Evolutionary conservation across 495 filamentous ascomycete genomes (phyloP), one percentile per base, ranked within the genome.

Genomic region (Hypomontagnella submonticulosa): DNA sequence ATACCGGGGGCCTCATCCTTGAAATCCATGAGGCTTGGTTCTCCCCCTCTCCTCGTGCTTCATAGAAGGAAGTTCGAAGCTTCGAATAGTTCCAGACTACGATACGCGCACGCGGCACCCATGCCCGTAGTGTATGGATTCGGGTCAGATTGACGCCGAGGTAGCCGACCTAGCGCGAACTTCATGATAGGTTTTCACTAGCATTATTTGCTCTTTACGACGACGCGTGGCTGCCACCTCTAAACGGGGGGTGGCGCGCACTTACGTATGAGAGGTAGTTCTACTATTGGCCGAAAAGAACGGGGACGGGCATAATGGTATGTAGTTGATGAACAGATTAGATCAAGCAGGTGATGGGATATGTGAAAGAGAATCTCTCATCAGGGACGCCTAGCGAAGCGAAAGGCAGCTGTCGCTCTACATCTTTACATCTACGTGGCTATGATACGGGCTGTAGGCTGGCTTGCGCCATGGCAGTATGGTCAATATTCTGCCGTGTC

Each of bases 71-170:
- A 60, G 51, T 11, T 46, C 40, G 40, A 49, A 49, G 20, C n/a
- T 52, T 61, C 23, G 46, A 61, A 62, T 19, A 37, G 34, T 67
- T 62, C 64, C 48, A 67, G 64, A 62, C 40, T 48, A 19, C 64
- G 13, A 18, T 50, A 23, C 46, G 41, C 15, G 33, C 44, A 52
- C 52, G 52, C 52, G 32, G 40, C 32, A 50, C 42, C 49, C 49
- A 41, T 55, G 50, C 11, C 27, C 30, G 3, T 18, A 32, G 15
- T n/a, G 49, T 40, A 12, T 12, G 11, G 48, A 55, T 12, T 59
- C 49, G 36, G 37, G 23, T 30, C 43, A 23, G 20, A 61, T 38
- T 18, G 27, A 44, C 20, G 23, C 52, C 38, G 52, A 50, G 32
- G 37, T 16, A 42, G 38, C 38, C 42, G 27, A 20, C 27, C 18